phyloP scores from a whole-genome alignment of 139 green algal genomes.

The Astrephomene gubernaculifera region DNA sequence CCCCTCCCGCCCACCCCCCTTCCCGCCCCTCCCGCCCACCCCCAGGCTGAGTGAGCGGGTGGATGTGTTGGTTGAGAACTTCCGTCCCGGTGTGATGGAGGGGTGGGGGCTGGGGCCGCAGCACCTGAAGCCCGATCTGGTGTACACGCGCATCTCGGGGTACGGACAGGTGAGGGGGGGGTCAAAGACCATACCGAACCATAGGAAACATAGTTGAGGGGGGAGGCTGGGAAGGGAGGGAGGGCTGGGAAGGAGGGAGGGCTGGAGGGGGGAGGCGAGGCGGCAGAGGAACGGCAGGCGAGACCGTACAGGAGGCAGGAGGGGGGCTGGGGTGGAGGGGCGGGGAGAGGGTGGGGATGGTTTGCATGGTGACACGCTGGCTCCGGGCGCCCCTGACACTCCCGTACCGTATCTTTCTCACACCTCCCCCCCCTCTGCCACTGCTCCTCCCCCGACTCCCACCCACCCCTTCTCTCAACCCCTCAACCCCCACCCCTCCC shows the following conservation, averaged over 20 bases:
- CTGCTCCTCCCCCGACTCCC: not conserved
- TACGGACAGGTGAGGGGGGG: conserved; percentile 71
- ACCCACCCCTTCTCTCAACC: not conserved
- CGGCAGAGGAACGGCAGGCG: too few species aligned
- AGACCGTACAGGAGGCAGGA: not conserved
- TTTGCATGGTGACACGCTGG: too few species aligned
- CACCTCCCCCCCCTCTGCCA: not conserved
- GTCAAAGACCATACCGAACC: too few species aligned
- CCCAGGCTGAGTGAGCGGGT: conserved; percentile 21
- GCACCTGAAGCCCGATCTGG: conserved; percentile 69
- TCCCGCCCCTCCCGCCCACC: not conserved
- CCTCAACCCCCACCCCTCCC: not conserved
- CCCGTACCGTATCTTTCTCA: not conserved
- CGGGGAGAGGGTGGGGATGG: too few species aligned
- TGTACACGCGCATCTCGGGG: conserved; percentile 84
- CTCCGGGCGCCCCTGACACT: too few species aligned
- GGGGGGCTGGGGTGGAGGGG: not conserved
- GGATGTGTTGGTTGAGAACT: conserved; percentile 87
- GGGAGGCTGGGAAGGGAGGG: too few species aligned
- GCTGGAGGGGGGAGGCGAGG: too few species aligned
- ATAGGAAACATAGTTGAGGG: too few species aligned
- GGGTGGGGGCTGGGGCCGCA: conserved; percentile 75
- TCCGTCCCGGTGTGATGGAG: conserved; percentile 84
- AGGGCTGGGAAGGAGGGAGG: too few species aligned
- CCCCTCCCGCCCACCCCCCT: not conserved